Base-by-base conservation (phyloP, 1,284 basidiomycete species). In the Mycosarcoma mackinlayi region DNA sequence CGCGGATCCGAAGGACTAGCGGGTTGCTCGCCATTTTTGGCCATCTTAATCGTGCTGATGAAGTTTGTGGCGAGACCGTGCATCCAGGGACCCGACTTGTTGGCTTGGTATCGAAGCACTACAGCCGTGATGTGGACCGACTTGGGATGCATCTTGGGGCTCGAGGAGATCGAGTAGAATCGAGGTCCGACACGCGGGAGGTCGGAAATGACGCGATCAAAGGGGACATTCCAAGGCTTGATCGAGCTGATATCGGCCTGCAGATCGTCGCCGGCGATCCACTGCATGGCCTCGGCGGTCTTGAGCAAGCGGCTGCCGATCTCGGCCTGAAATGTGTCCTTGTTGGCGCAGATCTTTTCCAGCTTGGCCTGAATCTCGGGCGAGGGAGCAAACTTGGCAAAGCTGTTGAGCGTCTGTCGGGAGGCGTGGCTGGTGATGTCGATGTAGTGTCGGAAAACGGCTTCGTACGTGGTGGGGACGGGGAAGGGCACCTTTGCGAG, bases 401-500 rank as follows among this genome's bases (percentile, higher is more conserved):
- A 86, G 50, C 88, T 87, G 49, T 91, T 91, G 34, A 98, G 89
- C 59, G 94, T 90, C 84, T 98, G 95, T 84, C 95, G 92, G 84
- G 93, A 93, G 14, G 92, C 93, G 50, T 92, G 89, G 39, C 93
- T 91, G 76, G 90, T 92, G 80, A 98, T 93, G 83, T 98, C 95
- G 82, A 98, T 89, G 84, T 98, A 98, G 86, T 98, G 92, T 46
- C 94, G 90, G 77, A 98, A 90, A 71, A 98, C 92, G 53, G 94
- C 91, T 75, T 88, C 89, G 82, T 97, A 98, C 2, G 95, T 97
- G 1, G 94, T 95, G 2, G 95, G 95, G 24, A 92, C 90, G 21
- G 96, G 95, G 90, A 98, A 98, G 16, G 95, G 95, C 65, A 98
- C 94, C 85, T 98, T 98, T 63, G 96, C 95, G 19, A 98, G 87